Percentiles rank a stretch among this genome's conserved stretches.
Conservation (phyloP, 106 monocot genomes). For the Vanilla planifolia region DNA sequence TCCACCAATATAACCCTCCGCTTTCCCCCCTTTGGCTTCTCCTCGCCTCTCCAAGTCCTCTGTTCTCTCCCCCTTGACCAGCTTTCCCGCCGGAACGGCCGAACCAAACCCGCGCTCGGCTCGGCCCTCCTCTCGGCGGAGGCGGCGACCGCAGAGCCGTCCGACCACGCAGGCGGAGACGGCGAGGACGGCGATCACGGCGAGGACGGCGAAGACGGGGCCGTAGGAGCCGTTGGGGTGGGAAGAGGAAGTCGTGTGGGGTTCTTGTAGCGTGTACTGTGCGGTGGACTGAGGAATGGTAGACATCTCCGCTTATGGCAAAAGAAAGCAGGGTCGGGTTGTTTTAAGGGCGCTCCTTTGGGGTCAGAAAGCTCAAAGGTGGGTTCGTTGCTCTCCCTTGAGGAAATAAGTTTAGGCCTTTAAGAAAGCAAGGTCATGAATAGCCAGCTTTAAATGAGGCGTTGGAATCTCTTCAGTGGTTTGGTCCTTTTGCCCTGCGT, state of each 20-base stretch:
- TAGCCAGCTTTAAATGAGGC: too few species aligned
- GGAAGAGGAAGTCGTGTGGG: neutral
- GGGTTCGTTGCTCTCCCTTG: too few species aligned
- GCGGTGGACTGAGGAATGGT: constrained; percentile 5
- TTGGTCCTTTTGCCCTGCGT: too few species aligned
- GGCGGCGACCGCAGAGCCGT: constrained; percentile 9
- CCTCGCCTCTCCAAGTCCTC: too few species aligned
- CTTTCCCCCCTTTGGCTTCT: too few species aligned
- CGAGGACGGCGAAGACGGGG: constrained; percentile 17
- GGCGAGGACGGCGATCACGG: constrained; percentile 9
- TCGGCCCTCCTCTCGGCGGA: neutral
- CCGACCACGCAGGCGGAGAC: constrained; percentile 6
- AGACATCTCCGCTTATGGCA: constrained; percentile 4
- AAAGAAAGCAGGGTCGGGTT: too few species aligned
- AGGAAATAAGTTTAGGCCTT: too few species aligned
- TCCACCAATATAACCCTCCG: too few species aligned
- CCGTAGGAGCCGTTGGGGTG: constrained; percentile 12
- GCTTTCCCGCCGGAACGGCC: constrained; percentile 5
- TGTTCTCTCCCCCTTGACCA: neutral
- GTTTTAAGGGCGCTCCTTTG: too few species aligned
- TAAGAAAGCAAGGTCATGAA: too few species aligned
- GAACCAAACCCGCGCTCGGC: neutral
- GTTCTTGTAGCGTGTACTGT: neutral
- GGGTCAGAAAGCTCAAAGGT: too few species aligned
- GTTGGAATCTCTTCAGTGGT: too few species aligned